Base-by-base conservation (phyloP, 2,329 filamentous ascomycete genomes). In the Beauveria sp. region DNA sequence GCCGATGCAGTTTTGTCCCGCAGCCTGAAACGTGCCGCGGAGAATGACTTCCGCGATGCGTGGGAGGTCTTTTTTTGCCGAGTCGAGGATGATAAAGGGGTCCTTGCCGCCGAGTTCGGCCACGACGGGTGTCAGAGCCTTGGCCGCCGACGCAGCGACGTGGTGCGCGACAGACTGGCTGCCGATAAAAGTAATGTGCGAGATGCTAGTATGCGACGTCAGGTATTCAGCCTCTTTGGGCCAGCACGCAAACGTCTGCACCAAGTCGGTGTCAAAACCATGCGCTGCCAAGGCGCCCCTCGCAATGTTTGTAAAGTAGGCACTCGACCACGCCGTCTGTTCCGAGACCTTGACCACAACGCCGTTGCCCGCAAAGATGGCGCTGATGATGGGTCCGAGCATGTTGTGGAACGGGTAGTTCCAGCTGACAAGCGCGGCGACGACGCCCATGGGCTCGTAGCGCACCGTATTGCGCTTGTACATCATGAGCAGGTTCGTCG, bases 331-430 rank as follows among this genome's bases (percentile, higher is more conserved):
- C 59, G 93, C 93, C 0, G 93, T 98, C 74, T 93, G 90, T 75
- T 99, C 95, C 56, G 91, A 96, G 53, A 89, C 90, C 77, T 99
- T 99, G 73, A 98, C 89, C 47, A 99, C 81, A 66, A 98, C 88
- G 57, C 86, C 91, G 71, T 98, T 97, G 52, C 95, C 95, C 16
- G 93, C 83, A 72, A 98, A 98, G 56, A 98, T 82, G 18, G 90
- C 87, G 66, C 90, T 93, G 71, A 98, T 96, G 66, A 97, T 84
- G 16, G 93, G 95, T 0, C 90, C 91, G 52, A 98, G 85, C 65
- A 98, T 81, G 75, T 99, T 99, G 78, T 99, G 95, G 75, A 98
- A 96, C 50, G 91, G 87, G 72, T 92, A 98, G 78, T 99, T 99
- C 95, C 95, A 99, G 71, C 90, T 95, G 49, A 99, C 91, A 58